Evolutionary conservation across 2,329 filamentous ascomycete genomes (phyloP), one percentile per base, ranked within the genome.

Genomic region (Penicillium frequentans): DNA sequence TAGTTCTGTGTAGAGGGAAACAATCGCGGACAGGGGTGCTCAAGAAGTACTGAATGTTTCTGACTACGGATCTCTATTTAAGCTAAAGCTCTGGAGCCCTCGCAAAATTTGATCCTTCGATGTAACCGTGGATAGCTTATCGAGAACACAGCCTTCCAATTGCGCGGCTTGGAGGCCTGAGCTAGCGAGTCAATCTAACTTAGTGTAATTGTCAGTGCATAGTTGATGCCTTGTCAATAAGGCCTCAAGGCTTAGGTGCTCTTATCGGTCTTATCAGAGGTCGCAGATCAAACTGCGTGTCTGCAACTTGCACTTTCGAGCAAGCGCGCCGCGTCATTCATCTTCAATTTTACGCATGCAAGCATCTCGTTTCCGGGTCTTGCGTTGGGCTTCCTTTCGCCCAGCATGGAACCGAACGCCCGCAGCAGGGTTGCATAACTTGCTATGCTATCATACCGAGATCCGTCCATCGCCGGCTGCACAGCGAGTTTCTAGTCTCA

Each of bases 281-380:
- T 33, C 27, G 27, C 39, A 42, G 39, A 23, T 42, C 39, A 33
- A 48, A 48, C 9, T 33, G 46, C 27, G 27, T 21, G n/a, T 33
- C 19, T 21, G 21, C 11, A 31, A 19, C 29, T 13, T 31, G 46
- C 5, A 8, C 23, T 8, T n/a, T 19, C 21, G 24, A 47, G 16
- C n/a, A 48, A 24, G 31, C 19, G 10, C 46, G 48, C 13, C 23
- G 31, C n/a, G 24, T 31, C 3, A 29, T 5, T 48, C n/a, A 21
- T 19, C 11, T 31, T 35, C 6, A 7, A 9, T 29, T 54, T 46
- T 66, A 66, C 70, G 72, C 56, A 75, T 75, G 73, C 71, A 70
- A 66, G 59, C 58, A 54, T 58, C 53, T 61, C 49, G 45, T 29
- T 46, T 57, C 52, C 61, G 60, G 56, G 42, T 57, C 46, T 52